Evolutionary conservation across 768 basidiomycete genomes (phyloP), one percentile per base, ranked within the genome.

Genomic region (Infundibulicybe gibba): DNA sequence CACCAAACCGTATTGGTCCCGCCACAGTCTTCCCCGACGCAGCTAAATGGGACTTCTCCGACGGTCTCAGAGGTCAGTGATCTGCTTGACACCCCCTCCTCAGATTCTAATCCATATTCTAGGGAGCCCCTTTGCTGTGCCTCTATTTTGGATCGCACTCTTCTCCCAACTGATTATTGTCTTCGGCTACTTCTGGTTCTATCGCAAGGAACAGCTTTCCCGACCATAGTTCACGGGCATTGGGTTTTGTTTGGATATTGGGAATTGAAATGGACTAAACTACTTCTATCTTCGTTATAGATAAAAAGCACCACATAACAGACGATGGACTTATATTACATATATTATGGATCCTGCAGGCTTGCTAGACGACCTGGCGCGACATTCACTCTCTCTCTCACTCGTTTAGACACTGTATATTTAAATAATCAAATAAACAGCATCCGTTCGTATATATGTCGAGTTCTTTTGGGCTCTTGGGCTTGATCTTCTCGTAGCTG

Each of bases 151-250:
- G 93, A 66, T 94, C 43, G 90, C 90, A 40, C 70, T 90, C 46
- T 56, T 81, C 6, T 88, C 82, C 61, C 90, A 92, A 61, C 59
- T 95, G 45, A 64, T 93, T 54, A 92, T 95, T 59, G 90, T 94
- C 48, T 66, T 85, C 50, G 93, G 93, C 16, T 95, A 95, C 71
- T 93, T 94, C 74, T 90, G 90, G 90, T 94, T 95, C 80, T 95
- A 94, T 68, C 83, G 93, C 65, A 93, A 91, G 70, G 93, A 95
- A 67, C 93, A 95, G 63, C 79, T 95, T 50, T 25, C 25, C 8
- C 3, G 25, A 25, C 25, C 25, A 25, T 25, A 25, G 25, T 25
- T 25, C 8, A 25, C 8, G 25, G 25, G 25, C 25, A 25, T 25
- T 8, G 25, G 25, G 8, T 25, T 25, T 25, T 25, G 25, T 25